A percentile compares a stretch with the other conserved stretches of the same genome.
Conservation (phyloP, 2,329 filamentous ascomycete genomes). For the Whalleya microplaca region DNA sequence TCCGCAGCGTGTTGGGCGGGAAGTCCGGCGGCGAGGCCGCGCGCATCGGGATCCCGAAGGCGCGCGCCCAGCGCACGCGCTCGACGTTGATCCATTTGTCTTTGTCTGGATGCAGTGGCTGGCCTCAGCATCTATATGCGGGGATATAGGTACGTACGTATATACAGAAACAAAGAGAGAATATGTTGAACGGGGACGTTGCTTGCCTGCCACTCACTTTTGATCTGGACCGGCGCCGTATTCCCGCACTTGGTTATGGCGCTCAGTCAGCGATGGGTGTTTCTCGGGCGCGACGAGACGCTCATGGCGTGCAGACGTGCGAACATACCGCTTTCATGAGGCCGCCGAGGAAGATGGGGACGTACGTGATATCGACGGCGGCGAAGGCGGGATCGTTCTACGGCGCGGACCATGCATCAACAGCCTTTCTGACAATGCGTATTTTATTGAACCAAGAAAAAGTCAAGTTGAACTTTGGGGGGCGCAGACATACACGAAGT, state of each 20-base stretch:
- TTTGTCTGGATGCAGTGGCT: no score
- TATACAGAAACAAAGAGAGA: no score
- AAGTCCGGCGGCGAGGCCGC: slow-evolving; percentile 38
- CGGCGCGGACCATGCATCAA: neutral
- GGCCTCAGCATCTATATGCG: no score
- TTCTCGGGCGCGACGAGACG: no score
- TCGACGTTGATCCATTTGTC: slow-evolving; percentile 41
- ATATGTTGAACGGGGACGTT: no score
- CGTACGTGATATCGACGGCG: slow-evolving; percentile 37
- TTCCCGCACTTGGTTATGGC: slow-evolving; percentile 36
- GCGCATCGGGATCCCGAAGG: slow-evolving; percentile 42
- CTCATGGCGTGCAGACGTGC: neutral
- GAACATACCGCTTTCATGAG: slow-evolving; percentile 41
- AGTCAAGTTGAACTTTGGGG: no score
- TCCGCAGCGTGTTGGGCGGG: slow-evolving; percentile 40
- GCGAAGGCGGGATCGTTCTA: slow-evolving; percentile 32
- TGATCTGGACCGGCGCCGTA: slow-evolving; percentile 41
- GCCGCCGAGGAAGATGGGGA: slow-evolving; percentile 44
- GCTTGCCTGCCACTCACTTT: slow-evolving; percentile 40
- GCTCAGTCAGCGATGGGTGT: neutral
- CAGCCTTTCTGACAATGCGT: neutral
- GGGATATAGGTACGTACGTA: no score
- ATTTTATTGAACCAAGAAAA: no score
- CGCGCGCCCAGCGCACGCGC: slow-evolving; percentile 40
- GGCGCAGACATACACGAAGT: slow-evolving; percentile 37